These are phyloP conservation scores for Nicotiana obtusifolia DNA, from an alignment of 257 asterid genomes.

Conservation along the genomic window DNA sequence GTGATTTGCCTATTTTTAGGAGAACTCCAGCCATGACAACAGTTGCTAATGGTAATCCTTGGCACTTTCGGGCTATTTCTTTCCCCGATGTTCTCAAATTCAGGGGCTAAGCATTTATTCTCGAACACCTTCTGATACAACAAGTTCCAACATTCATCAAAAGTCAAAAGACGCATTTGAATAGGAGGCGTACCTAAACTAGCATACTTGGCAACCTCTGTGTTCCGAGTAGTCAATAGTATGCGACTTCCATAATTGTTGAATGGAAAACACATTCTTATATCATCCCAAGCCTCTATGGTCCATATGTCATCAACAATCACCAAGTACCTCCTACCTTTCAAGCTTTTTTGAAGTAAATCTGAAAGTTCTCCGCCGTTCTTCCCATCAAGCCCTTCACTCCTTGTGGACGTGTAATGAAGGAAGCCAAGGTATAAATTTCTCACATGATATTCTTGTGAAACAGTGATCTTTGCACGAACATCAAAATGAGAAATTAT, in stretches of 20 bases:
- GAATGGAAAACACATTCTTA: neutral
- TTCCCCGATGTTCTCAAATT: neutral
- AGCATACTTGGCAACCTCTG: neutral
- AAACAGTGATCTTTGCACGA: too few species aligned
- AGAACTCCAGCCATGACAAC: slow-evolving; percentile 7
- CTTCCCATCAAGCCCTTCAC: too few species aligned
- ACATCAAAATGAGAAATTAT: too few species aligned
- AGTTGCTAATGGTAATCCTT: slow-evolving; percentile 10
- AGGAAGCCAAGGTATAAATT: too few species aligned
- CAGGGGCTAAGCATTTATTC: neutral
- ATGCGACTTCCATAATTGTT: slow-evolving; percentile 12
- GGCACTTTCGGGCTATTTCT: neutral
- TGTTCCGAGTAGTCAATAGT: slow-evolving; percentile 8
- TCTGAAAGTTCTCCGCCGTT: too few species aligned
- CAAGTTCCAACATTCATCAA: slow-evolving; percentile 17
- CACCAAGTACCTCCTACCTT: too few species aligned
- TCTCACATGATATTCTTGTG: too few species aligned
- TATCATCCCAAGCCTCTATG: too few species aligned
- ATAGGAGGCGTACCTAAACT: neutral
- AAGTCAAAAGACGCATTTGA: neutral
- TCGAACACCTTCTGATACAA: neutral
- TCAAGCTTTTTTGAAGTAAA: too few species aligned
- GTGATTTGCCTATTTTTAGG: neutral
- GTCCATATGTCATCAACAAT: too few species aligned
- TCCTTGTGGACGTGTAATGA: too few species aligned